phyloP scores from a whole-genome alignment of 805 yeast species.

The Yarrowia divulgata region DNA sequence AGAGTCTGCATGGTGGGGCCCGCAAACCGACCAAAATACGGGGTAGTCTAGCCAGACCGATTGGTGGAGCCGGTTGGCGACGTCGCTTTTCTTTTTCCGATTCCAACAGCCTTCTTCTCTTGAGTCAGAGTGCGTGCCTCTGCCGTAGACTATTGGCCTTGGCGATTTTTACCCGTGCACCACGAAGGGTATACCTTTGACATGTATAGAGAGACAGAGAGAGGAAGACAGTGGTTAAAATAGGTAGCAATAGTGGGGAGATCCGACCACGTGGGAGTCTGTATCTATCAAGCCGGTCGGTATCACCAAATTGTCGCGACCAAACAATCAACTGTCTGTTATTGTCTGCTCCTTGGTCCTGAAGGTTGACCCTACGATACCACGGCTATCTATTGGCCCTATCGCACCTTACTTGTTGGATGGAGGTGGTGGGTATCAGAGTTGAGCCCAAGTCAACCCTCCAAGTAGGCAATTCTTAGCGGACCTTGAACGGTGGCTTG shows the following conservation, averaged over 20 bases:
- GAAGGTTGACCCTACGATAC: too few species aligned
- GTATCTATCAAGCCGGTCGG: background rate
- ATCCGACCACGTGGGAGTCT: constrained; percentile 1
- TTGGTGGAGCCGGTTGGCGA: background rate
- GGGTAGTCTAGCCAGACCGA: background rate
- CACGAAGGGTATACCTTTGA: background rate
- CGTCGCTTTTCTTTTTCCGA: background rate
- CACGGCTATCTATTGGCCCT: background rate
- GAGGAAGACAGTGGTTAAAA: too few species aligned
- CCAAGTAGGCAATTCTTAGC: background rate
- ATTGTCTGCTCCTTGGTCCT: background rate
- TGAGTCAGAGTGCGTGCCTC: background rate
- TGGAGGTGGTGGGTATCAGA: constrained; percentile 4
- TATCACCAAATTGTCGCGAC: background rate
- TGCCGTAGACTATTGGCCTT: constrained; percentile 15
- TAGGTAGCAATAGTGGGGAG: too few species aligned
- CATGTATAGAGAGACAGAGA: background rate
- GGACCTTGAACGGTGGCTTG: background rate
- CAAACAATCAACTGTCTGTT: background rate
- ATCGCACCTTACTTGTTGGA: background rate
- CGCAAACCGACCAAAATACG: background rate
- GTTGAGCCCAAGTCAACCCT: background rate
- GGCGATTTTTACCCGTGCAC: background rate
- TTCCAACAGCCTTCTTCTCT: background rate
- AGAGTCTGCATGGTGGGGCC: constrained; percentile 7